These are phyloP conservation scores for Flueggea neowawraea DNA, from an alignment of 441 rosid species.

Conservation along the genomic window DNA sequence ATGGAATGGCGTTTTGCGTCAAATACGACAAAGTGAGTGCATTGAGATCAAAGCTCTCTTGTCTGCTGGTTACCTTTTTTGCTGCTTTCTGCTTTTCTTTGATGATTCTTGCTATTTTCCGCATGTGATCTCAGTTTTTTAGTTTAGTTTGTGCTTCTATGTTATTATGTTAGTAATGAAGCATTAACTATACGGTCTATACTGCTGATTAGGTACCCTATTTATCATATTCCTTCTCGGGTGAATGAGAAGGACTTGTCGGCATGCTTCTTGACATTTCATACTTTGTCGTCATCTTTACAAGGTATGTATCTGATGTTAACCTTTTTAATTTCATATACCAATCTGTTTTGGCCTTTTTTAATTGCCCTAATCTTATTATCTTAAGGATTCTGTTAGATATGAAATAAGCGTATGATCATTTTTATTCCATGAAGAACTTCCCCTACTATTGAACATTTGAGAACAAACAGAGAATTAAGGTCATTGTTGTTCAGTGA, in stretches of 20 bases:
- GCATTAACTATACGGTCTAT: neutral
- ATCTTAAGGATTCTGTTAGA: neutral
- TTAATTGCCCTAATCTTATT: neutral
- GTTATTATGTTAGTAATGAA: neutral
- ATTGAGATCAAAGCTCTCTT: neutral
- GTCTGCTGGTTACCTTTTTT: neutral
- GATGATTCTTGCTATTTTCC: neutral
- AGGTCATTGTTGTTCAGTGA: neutral
- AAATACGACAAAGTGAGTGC: neutral
- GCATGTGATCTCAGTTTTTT: neutral
- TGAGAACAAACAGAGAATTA: neutral
- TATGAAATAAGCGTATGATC: neutral
- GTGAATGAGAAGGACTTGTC: slow-evolving; percentile 57
- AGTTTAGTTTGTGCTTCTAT: neutral
- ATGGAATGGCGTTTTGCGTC: neutral
- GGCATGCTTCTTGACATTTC: slow-evolving; percentile 69
- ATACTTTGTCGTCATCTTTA: slow-evolving; percentile 70
- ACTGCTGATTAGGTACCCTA: slow-evolving; percentile 57
- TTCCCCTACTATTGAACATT: neutral
- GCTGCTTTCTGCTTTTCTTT: neutral
- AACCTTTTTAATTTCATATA: neutral
- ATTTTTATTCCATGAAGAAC: neutral
- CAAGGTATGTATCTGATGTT: slow-evolving; percentile 44
- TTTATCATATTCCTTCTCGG: slow-evolving; percentile 64
- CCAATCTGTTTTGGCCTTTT: neutral